phyloP scores from a whole-genome alignment of 148 eudicot species.

The Camellia lanceoleosa region DNA sequence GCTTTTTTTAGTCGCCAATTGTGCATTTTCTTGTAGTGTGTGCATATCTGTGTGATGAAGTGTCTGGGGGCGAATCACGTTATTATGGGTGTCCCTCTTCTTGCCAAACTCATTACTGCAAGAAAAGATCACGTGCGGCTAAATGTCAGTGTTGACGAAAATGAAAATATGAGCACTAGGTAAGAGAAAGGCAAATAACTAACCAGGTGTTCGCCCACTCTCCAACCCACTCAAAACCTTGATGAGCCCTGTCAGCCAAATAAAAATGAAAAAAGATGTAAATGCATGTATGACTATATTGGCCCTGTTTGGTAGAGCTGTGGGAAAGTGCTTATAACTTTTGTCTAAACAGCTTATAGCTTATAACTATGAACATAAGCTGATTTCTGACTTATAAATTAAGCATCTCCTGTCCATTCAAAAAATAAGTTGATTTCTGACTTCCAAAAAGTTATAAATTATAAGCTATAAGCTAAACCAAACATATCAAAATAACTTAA shows the following conservation, averaged over 20 bases:
- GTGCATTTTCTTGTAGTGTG: no score
- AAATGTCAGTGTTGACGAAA: neutral
- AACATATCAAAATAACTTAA: no score
- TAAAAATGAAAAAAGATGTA: neutral
- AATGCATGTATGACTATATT: conserved; percentile 4
- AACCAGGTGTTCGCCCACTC: conserved; percentile 96
- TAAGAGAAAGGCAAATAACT: conserved; percentile 16
- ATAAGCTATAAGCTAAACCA: no score
- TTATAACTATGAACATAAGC: no score
- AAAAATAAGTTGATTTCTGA: no score
- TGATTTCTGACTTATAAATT: no score
- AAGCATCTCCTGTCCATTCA: no score
- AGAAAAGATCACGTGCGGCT: neutral
- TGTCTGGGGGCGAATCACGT: conserved; percentile 66
- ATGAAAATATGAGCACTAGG: neutral
- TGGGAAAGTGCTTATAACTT: no score
- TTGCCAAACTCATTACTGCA: conserved; percentile 62
- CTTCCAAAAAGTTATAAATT: no score
- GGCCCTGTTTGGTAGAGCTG: no score
- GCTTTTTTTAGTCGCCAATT: no score
- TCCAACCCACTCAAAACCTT: conserved; percentile 98
- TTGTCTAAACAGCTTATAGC: no score
- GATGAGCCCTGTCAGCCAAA: conserved; percentile 63
- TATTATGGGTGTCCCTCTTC: conserved; percentile 40
- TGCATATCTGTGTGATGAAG: conserved; percentile 79